Evolutionary conservation across 163 green algal species (phyloP).

Genomic region (Chlorella variabilis): DNA sequence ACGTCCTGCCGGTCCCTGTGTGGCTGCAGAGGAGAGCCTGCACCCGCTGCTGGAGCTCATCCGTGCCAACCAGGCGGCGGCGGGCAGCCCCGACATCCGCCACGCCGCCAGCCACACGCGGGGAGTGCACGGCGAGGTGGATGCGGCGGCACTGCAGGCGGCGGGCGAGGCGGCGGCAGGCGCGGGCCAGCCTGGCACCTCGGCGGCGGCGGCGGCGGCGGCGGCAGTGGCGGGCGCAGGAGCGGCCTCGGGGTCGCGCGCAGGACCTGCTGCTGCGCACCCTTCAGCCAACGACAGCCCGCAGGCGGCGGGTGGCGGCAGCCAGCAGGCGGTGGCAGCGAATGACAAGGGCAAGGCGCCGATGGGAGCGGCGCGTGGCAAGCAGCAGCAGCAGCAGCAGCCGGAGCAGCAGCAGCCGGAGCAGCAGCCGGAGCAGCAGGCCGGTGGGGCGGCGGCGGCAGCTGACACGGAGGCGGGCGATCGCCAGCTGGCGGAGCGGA

Average conservation of each 20-base stretch:
- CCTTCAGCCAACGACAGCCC: neutral
- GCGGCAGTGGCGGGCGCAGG: neutral
- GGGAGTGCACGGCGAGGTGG: conserved; percentile 11
- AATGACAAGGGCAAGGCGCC: conserved; percentile 6
- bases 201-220: neutral
- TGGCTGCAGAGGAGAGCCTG: too few species aligned
- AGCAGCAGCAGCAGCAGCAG: conserved; percentile 21
- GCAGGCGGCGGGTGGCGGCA: neutral
- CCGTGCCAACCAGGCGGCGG: conserved; percentile 1
- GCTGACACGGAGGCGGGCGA: neutral
- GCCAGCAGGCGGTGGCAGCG: neutral
- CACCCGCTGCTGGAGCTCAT: conserved; percentile 4
- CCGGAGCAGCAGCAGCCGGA: neutral
- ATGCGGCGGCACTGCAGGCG: neutral
- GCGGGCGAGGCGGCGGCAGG: neutral
- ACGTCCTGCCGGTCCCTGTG: too few species aligned
- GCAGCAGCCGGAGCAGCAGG: neutral
- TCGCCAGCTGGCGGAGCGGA: neutral
- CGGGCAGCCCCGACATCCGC: conserved; percentile 13
- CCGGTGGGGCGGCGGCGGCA: neutral
- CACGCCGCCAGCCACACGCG: neutral
- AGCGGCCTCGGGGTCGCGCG: neutral
- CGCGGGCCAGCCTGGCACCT: neutral
- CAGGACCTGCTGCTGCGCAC: too few species aligned
- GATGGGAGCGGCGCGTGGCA: neutral